These are phyloP conservation scores for Zygoascus biomembranicola DNA, from an alignment of 805 yeast genomes.

Conservation along the genomic window DNA sequence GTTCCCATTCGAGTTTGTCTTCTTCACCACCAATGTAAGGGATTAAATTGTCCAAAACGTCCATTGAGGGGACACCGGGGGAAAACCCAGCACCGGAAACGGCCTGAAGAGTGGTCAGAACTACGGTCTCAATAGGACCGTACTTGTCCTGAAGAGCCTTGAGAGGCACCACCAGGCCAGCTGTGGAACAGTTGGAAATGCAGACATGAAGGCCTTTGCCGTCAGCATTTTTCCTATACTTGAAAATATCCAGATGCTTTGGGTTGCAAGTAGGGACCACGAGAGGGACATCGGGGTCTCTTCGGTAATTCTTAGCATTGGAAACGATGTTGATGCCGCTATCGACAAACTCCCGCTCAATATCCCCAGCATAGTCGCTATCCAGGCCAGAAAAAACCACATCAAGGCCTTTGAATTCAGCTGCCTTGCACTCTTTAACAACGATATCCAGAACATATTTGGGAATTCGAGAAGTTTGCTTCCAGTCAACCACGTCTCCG, in stretches of 20 bases:
- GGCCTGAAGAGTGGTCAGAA: constrained; percentile 92
- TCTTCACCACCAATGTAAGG: constrained; percentile 96
- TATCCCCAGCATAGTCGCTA: constrained; percentile 85
- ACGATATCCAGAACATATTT: constrained; percentile 48
- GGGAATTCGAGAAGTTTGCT: constrained; percentile 82
- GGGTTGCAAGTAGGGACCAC: constrained; percentile 94
- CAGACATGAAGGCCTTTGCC: constrained; percentile 76
- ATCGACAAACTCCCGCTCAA: constrained; percentile 76
- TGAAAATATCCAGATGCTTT: constrained; percentile 71
- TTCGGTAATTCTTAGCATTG: constrained; percentile 93
- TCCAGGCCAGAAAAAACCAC: constrained; percentile 93
- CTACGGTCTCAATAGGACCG: constrained; percentile 82
- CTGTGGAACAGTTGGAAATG: constrained; percentile 97
- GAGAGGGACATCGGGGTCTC: constrained; percentile 79
- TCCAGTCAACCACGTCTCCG: constrained; percentile 84
- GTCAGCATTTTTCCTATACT: constrained; percentile 50
- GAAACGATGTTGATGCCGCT: constrained; percentile 81
- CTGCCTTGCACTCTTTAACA: constrained; percentile 73
- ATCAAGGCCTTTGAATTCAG: constrained; percentile 79
- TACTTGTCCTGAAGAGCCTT: constrained; percentile 85
- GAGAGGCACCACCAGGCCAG: constrained; percentile 93
- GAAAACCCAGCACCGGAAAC: constrained; percentile 98
- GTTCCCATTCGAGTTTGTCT: constrained; percentile 98
- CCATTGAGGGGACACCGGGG: constrained; percentile 96
- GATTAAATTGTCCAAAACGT: constrained; percentile 85